Evolutionary conservation across 2,329 filamentous ascomycete species (phyloP), one percentile per base, ranked within the genome.

Genomic region (Fonsecaea multimorphosa): DNA sequence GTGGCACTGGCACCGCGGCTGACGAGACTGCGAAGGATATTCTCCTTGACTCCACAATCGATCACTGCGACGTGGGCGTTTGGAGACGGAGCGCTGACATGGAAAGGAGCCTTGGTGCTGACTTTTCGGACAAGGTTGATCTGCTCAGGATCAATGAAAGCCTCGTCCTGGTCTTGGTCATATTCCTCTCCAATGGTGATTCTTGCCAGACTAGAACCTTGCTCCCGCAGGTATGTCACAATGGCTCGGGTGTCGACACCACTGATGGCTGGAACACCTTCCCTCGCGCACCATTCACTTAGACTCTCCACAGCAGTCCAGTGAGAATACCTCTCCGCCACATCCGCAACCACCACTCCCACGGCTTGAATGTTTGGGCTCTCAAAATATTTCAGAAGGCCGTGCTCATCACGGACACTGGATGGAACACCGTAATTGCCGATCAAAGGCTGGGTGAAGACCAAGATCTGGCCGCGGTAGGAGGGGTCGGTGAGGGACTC

Each of bases 21-120:
- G 76, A 98, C 93, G 67, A 99, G 85, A 78, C 91, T 96, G 76
- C 95, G 92, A 66, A 99, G 89, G 74, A 99, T 99, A 84, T 99
- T 99, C 87, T 99, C 95, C 87, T 99, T 99, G 73, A 98, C 95
- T 84, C 95, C 95, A 76, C 95, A 99, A 82, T 99, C 95, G 77
- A 99, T 90, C 72, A 99, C 86, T 65, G 94, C 95, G 73, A 99
- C 88, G 82, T 99, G 95, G 78, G 92, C 89, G 75, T 90, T 88
- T 70, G 94, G 92, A 72, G 90, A 87, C 34, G 89, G 87, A 58
- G 93, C 93, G 78, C 91, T 90, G 71, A 98, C 91, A 74, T 98
- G 92, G 84, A 98, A 99, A 49, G 95, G 95, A 70, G 93, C 91
- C 84, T 99, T 99, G 80, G 95, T 99, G 84, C 91, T 97, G 73